Base-by-base conservation (phyloP, 768 basidiomycete species). In the Agaricus blazei region DNA sequence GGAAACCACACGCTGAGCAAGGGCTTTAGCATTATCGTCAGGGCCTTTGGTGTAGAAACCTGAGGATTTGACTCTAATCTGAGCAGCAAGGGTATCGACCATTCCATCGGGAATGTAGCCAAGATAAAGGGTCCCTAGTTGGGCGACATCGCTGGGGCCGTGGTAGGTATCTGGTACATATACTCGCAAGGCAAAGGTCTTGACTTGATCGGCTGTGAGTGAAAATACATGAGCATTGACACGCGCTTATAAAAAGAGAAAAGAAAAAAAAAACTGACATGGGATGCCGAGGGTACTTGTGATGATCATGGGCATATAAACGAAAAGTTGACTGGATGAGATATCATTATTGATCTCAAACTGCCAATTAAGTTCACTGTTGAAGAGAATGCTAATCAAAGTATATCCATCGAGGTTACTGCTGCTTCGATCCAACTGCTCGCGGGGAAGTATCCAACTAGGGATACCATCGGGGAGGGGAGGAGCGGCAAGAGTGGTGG, bases 251-350 rank as follows among this genome's bases (percentile, higher is more conserved):
- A 34, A 38, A 49, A 45, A 9, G 36, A 59, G 8, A 53, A 58
- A 36, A 49, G n/a, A 45, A 23, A 58, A 29, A n/a, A 50, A 29
- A n/a, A 36, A 65, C 67, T 31, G 48, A 75, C 76, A 44, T 52
- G 62, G 46, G 51, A 74, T 64, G 0, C 58, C 64, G 1, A 77
- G 61, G 9, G 73, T 71, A 8, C 61, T 66, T 1, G 61, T 54
- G 28, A 78, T 65, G 44, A 76, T 65, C 0, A 63, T 27, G 1
- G 92, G 90, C 52, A 87, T 71, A 63, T 77, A 87, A 11, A 79
- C 82, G 64, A 98, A 90, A 42, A 98, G 76, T 71, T 98, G 91
- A 47, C 78, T 85, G 2, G 82, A 75, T 0, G 88, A 79, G 52
- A 85, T 73, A 7, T 69, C 56, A 57, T 74, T 83, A 12, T 60